A percentile compares a stretch with the other conserved stretches of the same genome.
These are phyloP conservation scores for Calonectria pseudoreteaudii DNA, from an alignment of 2,329 filamentous ascomycete species.

Conservation along the genomic window DNA sequence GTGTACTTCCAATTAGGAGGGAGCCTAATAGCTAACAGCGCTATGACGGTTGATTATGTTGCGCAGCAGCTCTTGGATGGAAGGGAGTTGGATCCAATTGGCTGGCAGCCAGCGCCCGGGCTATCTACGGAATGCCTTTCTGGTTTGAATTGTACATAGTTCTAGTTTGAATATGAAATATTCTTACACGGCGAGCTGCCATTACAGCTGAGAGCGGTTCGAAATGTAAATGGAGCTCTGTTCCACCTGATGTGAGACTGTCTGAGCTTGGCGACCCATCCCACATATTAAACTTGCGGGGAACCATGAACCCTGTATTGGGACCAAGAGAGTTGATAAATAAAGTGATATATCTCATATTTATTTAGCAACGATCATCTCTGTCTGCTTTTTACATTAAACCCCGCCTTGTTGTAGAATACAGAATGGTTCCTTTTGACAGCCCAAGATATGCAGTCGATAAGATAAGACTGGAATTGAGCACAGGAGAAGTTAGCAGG, in stretches of 20 bases:
- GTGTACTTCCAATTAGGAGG: not conserved
- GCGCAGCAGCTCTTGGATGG: constrained; percentile 17
- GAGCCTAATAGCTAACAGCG: constrained; percentile 1
- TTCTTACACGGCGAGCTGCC: constrained; percentile 14
- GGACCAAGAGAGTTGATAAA: not conserved
- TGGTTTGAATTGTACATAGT: constrained; percentile 34
- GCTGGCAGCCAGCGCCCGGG: constrained; percentile 18
- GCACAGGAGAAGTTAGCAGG: not conserved
- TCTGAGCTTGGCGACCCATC: not conserved
- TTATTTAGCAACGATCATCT: not conserved
- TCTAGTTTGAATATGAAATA: constrained; percentile 33
- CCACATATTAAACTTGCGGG: not conserved
- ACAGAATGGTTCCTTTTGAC: not conserved
- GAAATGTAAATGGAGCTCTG: not conserved
- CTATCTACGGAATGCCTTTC: constrained; percentile 17
- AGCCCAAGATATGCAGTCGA: not conserved
- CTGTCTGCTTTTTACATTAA: not conserved
- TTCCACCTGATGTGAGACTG: not conserved
- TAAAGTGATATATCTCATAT: not conserved
- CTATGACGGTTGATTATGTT: constrained; percentile 18
- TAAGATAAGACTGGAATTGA: not conserved
- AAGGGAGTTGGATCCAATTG: constrained; percentile 17
- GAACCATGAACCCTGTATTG: not conserved
- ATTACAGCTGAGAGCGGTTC: not conserved
- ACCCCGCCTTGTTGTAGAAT: not conserved